Evolutionary conservation across 345 rosid species (phyloP), one percentile per base, ranked within the genome.

Genomic region (Turritis glabra): DNA sequence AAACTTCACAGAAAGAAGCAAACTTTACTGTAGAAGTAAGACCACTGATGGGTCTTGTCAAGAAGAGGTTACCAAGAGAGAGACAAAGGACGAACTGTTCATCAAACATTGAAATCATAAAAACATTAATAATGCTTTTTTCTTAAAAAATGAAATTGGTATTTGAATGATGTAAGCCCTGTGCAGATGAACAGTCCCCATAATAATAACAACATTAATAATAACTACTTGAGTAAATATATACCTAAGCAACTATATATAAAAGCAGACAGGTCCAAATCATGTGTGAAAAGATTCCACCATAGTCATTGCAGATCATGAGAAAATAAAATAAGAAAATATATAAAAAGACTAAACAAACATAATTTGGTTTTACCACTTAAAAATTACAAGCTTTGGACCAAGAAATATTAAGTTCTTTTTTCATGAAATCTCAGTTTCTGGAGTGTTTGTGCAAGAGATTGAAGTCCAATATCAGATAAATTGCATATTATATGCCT

Each of bases 21-120:
- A 77, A 71, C 60, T 71, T 70, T 57, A 64, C 68, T 71, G 77
- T 71, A 22, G 9, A 63, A 70, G 76, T 46, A 64, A 64, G 67
- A 77, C 76, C 71, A 55, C 7, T 65, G 77, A 72, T 64, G 77
- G 68, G 80, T 77, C 80, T 71, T 77, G 77, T 77, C 80, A 77
- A 51, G 64, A 71, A 71, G 77, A 77, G 65, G 54, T 58, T 55
- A 35, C 61, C 21, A 65, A 67, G 80, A 71, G 72, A 77, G 48
- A 77, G 77, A 77, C 73, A 77, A 77, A 58, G 46, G 19, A 41
- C 6, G 72, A 66, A 77, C 80, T 77, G 77, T 77, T 72, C 77
- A 77, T 77, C 71, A 76, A 69, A 71, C 72, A 71, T 77, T 64
- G 76, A 77, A 71, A 71, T 56, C 63, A 77, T 71, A 65, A 72